Conservation (phyloP, 805 yeast genomes). For the Schwanniomyces vanrijiae region DNA sequence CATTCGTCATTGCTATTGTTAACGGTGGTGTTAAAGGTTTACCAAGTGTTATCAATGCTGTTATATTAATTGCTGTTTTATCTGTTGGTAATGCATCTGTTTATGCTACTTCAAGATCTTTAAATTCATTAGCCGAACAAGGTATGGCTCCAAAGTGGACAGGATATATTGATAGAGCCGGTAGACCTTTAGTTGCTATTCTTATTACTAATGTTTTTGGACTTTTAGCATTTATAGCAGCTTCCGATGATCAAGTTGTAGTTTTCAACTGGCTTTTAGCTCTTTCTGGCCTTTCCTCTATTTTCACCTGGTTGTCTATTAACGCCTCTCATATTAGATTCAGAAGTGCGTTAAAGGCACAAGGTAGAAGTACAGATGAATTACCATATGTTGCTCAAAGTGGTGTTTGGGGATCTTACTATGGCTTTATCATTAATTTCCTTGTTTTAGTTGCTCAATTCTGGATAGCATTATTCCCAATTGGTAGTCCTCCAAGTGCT, state of each 20-base stretch:
- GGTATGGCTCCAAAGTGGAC: slow-evolving; percentile 17
- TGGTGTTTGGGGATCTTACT: slow-evolving; percentile 48
- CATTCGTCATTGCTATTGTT: slow-evolving; percentile 29
- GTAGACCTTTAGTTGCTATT: slow-evolving; percentile 13
- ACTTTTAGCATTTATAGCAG: slow-evolving; percentile 57
- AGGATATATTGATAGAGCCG: slow-evolving; percentile 18
- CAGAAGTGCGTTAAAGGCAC: slow-evolving; percentile 10
- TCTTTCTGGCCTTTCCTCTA: slow-evolving; percentile 17
- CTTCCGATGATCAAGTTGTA: slow-evolving; percentile 15
- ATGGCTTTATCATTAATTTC: slow-evolving; percentile 48
- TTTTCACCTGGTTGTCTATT: slow-evolving; percentile 16
- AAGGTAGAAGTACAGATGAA: slow-evolving; percentile 12
- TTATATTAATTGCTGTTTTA: slow-evolving; percentile 8
- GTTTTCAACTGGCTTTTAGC: slow-evolving; percentile 15
- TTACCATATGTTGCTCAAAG: slow-evolving; percentile 21
- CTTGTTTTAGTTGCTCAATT: slow-evolving; percentile 59
- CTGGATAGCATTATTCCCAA: slow-evolving; percentile 65
- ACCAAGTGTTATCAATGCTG: slow-evolving; percentile 12
- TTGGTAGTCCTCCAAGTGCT: slow-evolving; percentile 40
- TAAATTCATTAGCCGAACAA: slow-evolving; percentile 19
- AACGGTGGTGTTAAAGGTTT: slow-evolving; percentile 25
- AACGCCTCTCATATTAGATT: slow-evolving; percentile 11
- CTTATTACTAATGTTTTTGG: slow-evolving; percentile 13
- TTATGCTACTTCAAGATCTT: slow-evolving; percentile 18
- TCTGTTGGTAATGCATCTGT: slow-evolving; percentile 20